Percentiles rank a stretch among this genome's conserved stretches.
These are phyloP conservation scores for Sordaria brevicollis DNA, from an alignment of 495 filamentous ascomycete species.

Conservation along the genomic window DNA sequence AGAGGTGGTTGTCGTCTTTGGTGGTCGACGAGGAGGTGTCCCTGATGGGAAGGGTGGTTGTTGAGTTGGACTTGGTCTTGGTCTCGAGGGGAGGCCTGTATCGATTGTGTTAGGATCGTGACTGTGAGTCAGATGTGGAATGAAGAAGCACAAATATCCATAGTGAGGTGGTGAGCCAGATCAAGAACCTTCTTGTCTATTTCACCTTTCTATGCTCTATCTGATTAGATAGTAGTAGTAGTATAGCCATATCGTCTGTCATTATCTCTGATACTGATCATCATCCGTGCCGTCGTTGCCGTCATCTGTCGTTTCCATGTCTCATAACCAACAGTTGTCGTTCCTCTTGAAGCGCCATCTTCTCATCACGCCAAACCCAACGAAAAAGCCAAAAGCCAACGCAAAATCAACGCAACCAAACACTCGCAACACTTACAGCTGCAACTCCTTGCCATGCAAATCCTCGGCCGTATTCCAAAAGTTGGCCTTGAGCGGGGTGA, in stretches of 20 bases:
- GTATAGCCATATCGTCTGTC: background rate
- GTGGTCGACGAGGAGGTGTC: background rate
- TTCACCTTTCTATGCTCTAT: constrained; percentile 20
- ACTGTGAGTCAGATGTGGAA: background rate
- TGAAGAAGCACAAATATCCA: constrained; percentile 5
- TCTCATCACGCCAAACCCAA: background rate
- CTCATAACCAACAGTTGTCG: background rate
- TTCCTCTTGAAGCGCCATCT: background rate
- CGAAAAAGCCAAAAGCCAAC: background rate
- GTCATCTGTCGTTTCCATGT: background rate
- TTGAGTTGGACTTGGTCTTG: background rate
- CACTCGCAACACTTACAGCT: constrained; percentile 61
- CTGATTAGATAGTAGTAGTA: background rate
- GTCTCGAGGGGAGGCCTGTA: background rate
- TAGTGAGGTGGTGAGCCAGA: constrained; percentile 1
- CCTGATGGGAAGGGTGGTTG: background rate
- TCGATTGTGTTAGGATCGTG: background rate
- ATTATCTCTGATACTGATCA: background rate
- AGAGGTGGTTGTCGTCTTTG: constrained; percentile 33
- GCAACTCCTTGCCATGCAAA: constrained; percentile 59
- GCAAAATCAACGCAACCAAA: background rate
- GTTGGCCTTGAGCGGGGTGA: constrained; percentile 85
- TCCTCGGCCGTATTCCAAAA: constrained; percentile 69
- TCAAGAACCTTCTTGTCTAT: constrained; percentile 13
- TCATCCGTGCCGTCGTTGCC: background rate